Conservation (phyloP, 2,329 filamentous ascomycete species). For the Myriosclerotinia scirpicola region DNA sequence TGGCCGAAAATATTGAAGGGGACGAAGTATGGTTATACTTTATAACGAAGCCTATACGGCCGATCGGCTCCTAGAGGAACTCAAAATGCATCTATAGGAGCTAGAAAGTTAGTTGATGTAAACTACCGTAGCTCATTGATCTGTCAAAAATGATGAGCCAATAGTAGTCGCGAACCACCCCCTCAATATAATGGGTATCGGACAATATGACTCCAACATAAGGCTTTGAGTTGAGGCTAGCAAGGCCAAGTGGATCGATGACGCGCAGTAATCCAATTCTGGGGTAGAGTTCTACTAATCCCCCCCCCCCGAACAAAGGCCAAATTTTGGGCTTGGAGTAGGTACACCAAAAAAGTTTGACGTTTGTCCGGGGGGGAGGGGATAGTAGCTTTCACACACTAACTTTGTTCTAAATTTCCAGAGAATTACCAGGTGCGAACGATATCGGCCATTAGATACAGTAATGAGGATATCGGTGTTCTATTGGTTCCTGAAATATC, state of each 20-base stretch:
- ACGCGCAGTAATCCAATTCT: neutral
- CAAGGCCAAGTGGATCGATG: neutral
- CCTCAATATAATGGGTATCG: neutral
- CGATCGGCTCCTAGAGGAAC: too few relatives aligned
- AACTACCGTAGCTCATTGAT: neutral
- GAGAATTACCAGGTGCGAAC: neutral
- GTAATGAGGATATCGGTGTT: neutral
- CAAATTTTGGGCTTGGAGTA: too few relatives aligned
- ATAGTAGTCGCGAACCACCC: neutral
- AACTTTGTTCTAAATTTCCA: too few relatives aligned
- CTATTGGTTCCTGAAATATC: neutral
- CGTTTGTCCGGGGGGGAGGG: too few relatives aligned
- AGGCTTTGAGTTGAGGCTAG: conserved; percentile 1
- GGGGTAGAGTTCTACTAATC: neutral
- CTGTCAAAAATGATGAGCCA: neutral
- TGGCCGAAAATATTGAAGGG: neutral
- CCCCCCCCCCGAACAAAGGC: too few relatives aligned
- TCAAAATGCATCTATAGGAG: too few relatives aligned
- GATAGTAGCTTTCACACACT: too few relatives aligned
- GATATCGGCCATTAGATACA: too few relatives aligned
- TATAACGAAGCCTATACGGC: neutral
- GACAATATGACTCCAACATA: neutral
- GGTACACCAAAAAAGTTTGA: too few relatives aligned
- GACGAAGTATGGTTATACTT: neutral
- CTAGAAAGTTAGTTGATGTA: neutral